Conservation (phyloP, 75 land plant species). For the Pseudotsuga menziesii region DNA sequence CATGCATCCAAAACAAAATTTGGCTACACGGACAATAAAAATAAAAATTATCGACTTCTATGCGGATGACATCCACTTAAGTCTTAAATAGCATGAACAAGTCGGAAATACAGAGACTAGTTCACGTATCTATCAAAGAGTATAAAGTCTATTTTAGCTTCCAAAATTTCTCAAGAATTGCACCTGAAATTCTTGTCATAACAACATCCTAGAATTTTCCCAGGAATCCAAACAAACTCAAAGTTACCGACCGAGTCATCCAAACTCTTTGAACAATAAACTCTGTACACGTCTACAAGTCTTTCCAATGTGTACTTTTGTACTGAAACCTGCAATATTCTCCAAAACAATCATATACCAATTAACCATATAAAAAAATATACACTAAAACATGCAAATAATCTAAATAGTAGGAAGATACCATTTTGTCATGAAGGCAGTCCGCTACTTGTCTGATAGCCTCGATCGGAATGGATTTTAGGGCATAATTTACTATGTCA, state of each 20-base stretch:
- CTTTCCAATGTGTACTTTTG: conserved; percentile 64
- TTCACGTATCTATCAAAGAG: neutral
- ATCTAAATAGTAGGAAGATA: conserved; percentile 6
- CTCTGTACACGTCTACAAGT: conserved; percentile 48
- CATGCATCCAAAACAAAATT: neutral
- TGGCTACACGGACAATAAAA: neutral
- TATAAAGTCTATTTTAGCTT: neutral
- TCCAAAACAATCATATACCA: neutral
- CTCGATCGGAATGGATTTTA: conserved; percentile 36
- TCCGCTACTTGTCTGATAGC: conserved; percentile 49
- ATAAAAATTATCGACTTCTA: neutral
- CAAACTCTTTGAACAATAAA: conserved; percentile 27
- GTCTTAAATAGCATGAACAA: neutral
- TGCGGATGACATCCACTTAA: neutral
- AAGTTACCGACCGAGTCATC: conserved; percentile 15
- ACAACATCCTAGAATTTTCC: conserved; percentile 59
- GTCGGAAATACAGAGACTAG: neutral
- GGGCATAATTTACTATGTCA: conserved; percentile 44
- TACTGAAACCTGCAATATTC: conserved; percentile 42
- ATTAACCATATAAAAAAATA: neutral
- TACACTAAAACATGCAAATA: neutral
- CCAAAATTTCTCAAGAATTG: neutral
- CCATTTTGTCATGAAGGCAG: conserved; percentile 77
- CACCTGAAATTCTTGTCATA: conserved; percentile 76
- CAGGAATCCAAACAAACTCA: conserved; percentile 70